Evolutionary conservation across 2,329 filamentous ascomycete genomes (phyloP), one percentile per base, ranked within the genome.

Genomic region (Hysterium pulicare): DNA sequence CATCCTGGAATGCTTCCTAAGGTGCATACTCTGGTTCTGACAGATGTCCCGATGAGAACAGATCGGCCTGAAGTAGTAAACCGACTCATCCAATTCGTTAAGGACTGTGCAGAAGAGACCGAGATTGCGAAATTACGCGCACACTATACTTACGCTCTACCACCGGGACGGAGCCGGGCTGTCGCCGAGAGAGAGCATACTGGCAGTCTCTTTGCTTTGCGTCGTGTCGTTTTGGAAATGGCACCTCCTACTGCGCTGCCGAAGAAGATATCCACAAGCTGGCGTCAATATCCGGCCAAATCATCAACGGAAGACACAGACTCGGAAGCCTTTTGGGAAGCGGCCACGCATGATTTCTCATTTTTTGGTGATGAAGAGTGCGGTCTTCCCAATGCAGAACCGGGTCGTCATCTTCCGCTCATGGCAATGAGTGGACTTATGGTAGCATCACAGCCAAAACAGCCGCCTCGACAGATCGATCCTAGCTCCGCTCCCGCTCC

Each of bases 301-400:
- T 81, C 78, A 5, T 75, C 75, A 22, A 82, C 78, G 0, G 77
- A 79, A 35, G 79, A 83, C 48, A 63, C 68, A 7, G 80, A 83
- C 51, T 76, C 74, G 4, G 79, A 82, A 54, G 71, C 73, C 3
- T 69, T 83, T 9, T 82, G 79, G 79, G 69, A 73, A 38, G 79
- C 79, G 7, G 77, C 79, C 3, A 68, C 72, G 42, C 69, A 76
- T 39, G 80, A 83, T 53, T 83, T 83, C 48, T 79, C 76, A 21
- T 81, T 81, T 60, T 83, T 83, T 44, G 73, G 69, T 1, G 76
- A 79, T 30, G 76, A 76, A 35, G 78, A 81, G 51, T 78, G 76
- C 45, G 68, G 74, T 9, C 66, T 77, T 11, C 73, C 73, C 11
- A 65, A 67, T 19, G 59, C 66, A 40, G 72, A 75, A 23, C 64